These are phyloP conservation scores for Sporothrix luriei DNA, from an alignment of 2,329 filamentous ascomycete species.

Conservation along the genomic window DNA sequence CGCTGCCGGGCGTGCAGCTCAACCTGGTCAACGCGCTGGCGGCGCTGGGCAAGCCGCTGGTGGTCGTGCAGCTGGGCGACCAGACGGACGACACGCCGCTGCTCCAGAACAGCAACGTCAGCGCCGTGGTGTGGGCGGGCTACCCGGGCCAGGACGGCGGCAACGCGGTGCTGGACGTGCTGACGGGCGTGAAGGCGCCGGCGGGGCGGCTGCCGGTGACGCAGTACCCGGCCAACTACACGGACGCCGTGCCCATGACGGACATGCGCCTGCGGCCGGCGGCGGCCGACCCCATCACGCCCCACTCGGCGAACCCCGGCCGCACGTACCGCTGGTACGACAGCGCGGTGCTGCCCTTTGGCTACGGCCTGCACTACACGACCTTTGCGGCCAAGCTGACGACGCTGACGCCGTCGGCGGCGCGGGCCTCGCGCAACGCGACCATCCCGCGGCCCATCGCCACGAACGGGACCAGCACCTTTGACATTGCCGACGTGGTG, in stretches of 20 bases:
- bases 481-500: not conserved
- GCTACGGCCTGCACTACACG: conserved; percentile 61
- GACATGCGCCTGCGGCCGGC: conserved; percentile 57
- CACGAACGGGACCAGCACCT: not conserved
- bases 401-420: not conserved
- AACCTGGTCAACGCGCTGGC: conserved; percentile 54
- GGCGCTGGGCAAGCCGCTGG: conserved; percentile 49
- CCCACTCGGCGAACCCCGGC: conserved; percentile 45
- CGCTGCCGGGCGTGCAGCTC: conserved; percentile 57
- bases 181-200: conserved; percentile 54
- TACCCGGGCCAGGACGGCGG: conserved; percentile 65
- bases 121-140: conserved; percentile 58
- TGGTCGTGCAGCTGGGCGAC: conserved; percentile 55
- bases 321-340: conserved; percentile 63
- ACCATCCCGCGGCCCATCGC: not conserved
- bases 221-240: conserved; percentile 59
- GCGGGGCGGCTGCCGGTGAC: conserved; percentile 60
- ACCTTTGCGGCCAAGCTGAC: conserved; percentile 48
- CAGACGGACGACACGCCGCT: conserved; percentile 57
- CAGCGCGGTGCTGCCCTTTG: conserved; percentile 56
- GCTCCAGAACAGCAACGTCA: conserved; percentile 51
- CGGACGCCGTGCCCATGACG: conserved; percentile 54
- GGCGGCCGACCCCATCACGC: not conserved
- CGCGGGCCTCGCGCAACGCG: not conserved
- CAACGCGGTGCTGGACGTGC: conserved; percentile 55